phyloP scores from a whole-genome alignment of 345 rosid genomes.

The Tarenaya hassleriana region DNA sequence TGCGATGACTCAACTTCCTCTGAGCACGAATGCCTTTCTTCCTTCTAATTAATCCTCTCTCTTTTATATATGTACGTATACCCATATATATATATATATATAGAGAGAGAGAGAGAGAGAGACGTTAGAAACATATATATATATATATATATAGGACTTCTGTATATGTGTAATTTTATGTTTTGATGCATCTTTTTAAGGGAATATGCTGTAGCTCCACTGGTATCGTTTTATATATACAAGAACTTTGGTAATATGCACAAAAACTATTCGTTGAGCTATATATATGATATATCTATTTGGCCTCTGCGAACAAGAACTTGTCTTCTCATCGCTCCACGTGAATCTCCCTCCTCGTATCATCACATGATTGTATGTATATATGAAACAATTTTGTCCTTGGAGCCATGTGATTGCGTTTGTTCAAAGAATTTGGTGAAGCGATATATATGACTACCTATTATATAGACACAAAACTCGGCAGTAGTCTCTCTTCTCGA shows the following conservation, averaged over 20 bases:
- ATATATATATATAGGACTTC: constrained; percentile 8
- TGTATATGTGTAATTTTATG: neutral
- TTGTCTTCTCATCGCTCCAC: too few species aligned
- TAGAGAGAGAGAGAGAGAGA: neutral
- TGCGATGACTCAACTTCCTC: constrained; percentile 78
- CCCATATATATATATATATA: neutral
- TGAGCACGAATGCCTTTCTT: constrained; percentile 60
- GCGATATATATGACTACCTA: too few species aligned
- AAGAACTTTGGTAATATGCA: neutral
- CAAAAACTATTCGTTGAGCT: too few species aligned
- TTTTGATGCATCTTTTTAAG: neutral
- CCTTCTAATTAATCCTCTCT: constrained; percentile 35
- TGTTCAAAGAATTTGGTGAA: too few species aligned
- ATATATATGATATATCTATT: too few species aligned
- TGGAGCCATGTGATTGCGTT: too few species aligned
- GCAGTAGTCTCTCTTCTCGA: too few species aligned
- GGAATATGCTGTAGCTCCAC: neutral
- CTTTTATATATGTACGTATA: neutral
- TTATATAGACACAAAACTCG: too few species aligned
- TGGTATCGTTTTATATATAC: too few species aligned
- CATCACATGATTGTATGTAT: neutral
- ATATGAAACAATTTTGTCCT: too few species aligned
- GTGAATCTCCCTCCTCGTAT: neutral
- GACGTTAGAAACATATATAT: neutral
- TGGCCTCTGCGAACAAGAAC: too few species aligned